phyloP scores from a whole-genome alignment of 2,329 filamentous ascomycete genomes.

The Xylariaceae sp. region DNA sequence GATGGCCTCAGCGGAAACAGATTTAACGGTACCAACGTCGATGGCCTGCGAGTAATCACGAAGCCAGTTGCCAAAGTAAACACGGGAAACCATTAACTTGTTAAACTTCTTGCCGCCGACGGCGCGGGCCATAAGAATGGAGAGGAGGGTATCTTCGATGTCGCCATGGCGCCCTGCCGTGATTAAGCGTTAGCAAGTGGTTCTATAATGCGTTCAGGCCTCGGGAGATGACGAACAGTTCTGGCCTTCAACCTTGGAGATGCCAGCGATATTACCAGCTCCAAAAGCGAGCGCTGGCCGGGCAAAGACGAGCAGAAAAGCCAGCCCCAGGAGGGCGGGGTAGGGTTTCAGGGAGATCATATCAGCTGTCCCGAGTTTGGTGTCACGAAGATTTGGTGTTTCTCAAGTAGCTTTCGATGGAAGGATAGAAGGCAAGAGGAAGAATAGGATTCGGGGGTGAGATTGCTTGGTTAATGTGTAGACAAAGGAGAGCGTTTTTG shows the following conservation, averaged over 20 bases:
- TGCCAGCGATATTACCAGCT: constrained; percentile 84
- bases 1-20: constrained; percentile 88
- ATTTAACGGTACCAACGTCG: constrained; percentile 90
- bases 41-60: constrained; percentile 93
- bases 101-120: constrained; percentile 77
- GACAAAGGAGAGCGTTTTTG: no score
- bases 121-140: constrained; percentile 63
- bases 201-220: background rate
- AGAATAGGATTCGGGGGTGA: background rate
- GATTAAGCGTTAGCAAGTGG: constrained; percentile 24
- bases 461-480: no score
- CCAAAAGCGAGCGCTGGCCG: constrained; percentile 78
- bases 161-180: constrained; percentile 79
- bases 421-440: background rate
- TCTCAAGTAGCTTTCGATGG: background rate
- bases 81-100: constrained; percentile 85
- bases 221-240: constrained; percentile 64
- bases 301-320: constrained; percentile 70
- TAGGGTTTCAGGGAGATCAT: constrained; percentile 58
- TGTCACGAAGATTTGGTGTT: constrained; percentile 6
- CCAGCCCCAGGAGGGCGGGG: constrained; percentile 59
- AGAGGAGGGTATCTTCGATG: constrained; percentile 88
- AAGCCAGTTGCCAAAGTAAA: constrained; percentile 97
- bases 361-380: constrained; percentile 27
- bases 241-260: constrained; percentile 80